phyloP scores from a whole-genome alignment of 1,284 basidiomycete genomes.

The Tremellales sp. region DNA sequence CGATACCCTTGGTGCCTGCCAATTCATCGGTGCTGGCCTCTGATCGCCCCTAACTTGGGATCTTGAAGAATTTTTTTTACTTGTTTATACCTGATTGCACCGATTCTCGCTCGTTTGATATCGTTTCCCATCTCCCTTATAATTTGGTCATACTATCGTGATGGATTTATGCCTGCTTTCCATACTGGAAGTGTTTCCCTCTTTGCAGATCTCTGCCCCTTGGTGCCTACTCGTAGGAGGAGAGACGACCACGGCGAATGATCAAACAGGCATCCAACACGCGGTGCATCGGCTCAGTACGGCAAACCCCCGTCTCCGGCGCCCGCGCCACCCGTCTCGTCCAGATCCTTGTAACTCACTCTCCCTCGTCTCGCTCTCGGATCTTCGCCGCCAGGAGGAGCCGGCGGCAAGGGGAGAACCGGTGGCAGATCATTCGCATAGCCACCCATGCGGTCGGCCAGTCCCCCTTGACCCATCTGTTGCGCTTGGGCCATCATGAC shows the following conservation, averaged over 20 bases:
- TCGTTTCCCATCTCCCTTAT: background rate
- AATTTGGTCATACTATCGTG: background rate
- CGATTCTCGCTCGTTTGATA: background rate
- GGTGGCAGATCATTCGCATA: slow-evolving; percentile 9
- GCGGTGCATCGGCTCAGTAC: slow-evolving; percentile 25
- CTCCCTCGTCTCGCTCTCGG: slow-evolving; percentile 43
- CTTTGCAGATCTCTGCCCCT: background rate
- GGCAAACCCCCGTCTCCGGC: slow-evolving; percentile 45
- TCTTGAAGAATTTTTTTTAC: no score
- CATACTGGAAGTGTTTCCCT: background rate
- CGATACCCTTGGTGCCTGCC: no score
- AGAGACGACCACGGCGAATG: no score
- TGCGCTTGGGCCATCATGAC: slow-evolving; percentile 42
- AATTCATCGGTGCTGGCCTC: slow-evolving; percentile 1
- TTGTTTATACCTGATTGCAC: background rate
- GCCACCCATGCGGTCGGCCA: slow-evolving; percentile 26
- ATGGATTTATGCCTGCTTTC: background rate
- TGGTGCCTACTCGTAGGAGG: no score
- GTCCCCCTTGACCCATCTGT: slow-evolving; percentile 5
- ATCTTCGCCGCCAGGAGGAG: slow-evolving; percentile 41
- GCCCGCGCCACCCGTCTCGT: slow-evolving; percentile 36
- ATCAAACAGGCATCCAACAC: background rate
- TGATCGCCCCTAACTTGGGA: background rate
- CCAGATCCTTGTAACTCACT: slow-evolving; percentile 46
- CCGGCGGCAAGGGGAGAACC: slow-evolving; percentile 20